Percentiles rank a stretch among this genome's conserved stretches.
Evolutionary conservation across 2,329 filamentous ascomycete species (phyloP).

Genomic region (Paecilomyces variotii): DNA sequence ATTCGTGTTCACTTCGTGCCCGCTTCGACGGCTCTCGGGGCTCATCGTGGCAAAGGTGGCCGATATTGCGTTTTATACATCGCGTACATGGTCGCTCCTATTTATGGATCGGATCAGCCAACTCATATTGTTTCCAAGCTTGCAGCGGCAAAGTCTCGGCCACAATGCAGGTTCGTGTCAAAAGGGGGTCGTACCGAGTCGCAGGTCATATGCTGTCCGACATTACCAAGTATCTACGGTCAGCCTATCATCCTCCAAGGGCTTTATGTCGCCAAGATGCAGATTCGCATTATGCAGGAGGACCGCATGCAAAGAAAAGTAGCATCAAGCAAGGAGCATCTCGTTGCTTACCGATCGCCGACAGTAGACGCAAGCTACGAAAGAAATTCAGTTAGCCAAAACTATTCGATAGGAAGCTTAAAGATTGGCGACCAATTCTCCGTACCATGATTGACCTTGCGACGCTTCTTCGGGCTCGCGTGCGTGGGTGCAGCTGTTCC

Average conservation of each 20-base stretch:
- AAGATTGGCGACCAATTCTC: slow-evolving; percentile 23
- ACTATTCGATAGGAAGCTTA: not conserved
- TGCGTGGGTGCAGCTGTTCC: slow-evolving; percentile 24
- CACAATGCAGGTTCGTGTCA: slow-evolving; percentile 16
- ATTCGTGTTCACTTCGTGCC: slow-evolving; percentile 54
- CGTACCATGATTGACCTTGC: slow-evolving; percentile 82
- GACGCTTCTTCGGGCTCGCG: slow-evolving; percentile 67
- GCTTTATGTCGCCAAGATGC: slow-evolving; percentile 7
- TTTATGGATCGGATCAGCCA: not conserved
- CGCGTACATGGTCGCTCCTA: slow-evolving; percentile 92
- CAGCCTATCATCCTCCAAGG: slow-evolving; percentile 33
- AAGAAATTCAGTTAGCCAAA: slow-evolving; percentile 11
- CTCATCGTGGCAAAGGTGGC: slow-evolving; percentile 96
- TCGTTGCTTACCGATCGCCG: slow-evolving; percentile 72
- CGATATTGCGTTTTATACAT: slow-evolving; percentile 98
- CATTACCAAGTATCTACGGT: slow-evolving; percentile 33
- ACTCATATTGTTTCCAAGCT: not conserved
- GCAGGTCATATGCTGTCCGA: slow-evolving; percentile 78
- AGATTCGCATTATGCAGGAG: slow-evolving; percentile 6
- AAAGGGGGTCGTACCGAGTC: slow-evolving; percentile 61
- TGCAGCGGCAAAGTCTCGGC: not conserved
- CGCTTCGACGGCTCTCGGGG: slow-evolving; percentile 83
- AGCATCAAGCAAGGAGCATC: slow-evolving; percentile 14
- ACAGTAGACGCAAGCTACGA: slow-evolving; percentile 78
- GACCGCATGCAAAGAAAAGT: slow-evolving; percentile 16